phyloP scores from a whole-genome alignment of 192 early-diverging fungal genomes.

The Spizellomyces sp. region DNA sequence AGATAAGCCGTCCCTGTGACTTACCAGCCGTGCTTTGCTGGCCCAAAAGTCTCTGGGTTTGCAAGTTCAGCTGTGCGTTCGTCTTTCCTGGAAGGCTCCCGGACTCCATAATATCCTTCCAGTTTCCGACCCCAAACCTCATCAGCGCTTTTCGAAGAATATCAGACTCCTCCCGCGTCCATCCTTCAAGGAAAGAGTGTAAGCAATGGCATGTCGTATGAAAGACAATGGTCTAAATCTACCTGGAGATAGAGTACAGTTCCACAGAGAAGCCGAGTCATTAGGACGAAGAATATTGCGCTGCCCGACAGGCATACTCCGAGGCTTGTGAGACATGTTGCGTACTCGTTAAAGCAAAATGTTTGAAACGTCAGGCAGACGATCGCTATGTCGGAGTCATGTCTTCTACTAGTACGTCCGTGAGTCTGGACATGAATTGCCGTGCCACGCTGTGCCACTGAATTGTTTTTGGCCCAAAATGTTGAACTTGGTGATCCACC shows the following conservation, averaged over 20 bases:
- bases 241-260: constrained; percentile 86
- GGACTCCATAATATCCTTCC: constrained; percentile 93
- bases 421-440: too few relatives aligned
- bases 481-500: too few relatives aligned
- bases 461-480: too few relatives aligned
- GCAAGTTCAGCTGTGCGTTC: constrained; percentile 97
- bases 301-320: constrained; percentile 87
- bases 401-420: too few relatives aligned
- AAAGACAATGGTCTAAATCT: constrained; percentile 45
- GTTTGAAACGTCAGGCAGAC: too few relatives aligned
- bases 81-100: constrained; percentile 91
- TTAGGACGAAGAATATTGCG: constrained; percentile 90
- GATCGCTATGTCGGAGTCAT: too few relatives aligned
- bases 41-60: constrained; percentile 90
- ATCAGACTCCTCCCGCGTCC: constrained; percentile 85
- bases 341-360: not conserved
- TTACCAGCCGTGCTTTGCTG: constrained; percentile 92
- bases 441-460: too few relatives aligned
- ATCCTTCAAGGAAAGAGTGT: constrained; percentile 39
- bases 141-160: constrained; percentile 81
- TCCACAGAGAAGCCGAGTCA: constrained; percentile 94
- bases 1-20: not conserved
- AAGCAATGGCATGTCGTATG: too few relatives aligned
- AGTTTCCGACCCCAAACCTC: constrained; percentile 91
- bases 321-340: constrained; percentile 58